phyloP scores from a whole-genome alignment of 257 asterid species.

The Solanum habrochaites region DNA sequence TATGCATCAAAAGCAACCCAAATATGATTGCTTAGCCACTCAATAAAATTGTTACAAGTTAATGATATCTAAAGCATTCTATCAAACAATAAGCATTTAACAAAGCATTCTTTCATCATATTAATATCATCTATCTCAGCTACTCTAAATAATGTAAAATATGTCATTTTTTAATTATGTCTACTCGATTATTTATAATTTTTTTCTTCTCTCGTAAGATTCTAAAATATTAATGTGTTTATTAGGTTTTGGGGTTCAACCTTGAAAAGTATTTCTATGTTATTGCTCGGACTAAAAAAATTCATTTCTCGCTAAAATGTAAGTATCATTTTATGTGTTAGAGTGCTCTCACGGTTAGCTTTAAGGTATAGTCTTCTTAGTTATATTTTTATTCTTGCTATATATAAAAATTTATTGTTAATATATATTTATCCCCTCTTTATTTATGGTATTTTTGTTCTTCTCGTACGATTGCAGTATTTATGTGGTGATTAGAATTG shows the following conservation, averaged over 20 bases:
- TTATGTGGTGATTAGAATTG: no score
- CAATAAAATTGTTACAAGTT: no score
- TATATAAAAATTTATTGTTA: neutral
- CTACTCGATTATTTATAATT: neutral
- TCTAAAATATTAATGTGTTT: neutral
- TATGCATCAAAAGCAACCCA: no score
- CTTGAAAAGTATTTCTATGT: neutral
- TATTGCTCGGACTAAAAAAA: neutral
- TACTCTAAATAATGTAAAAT: neutral
- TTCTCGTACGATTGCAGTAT: neutral
- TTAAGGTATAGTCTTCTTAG: neutral
- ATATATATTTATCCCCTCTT: neutral
- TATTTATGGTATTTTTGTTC: no score
- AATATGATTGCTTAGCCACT: neutral
- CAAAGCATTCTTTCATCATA: neutral
- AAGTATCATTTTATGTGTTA: neutral
- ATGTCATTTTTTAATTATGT: neutral
- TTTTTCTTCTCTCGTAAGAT: no score
- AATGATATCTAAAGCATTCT: no score
- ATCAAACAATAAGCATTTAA: no score
- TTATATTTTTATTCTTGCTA: no score
- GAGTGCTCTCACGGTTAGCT: no score
- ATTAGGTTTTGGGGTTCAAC: neutral
- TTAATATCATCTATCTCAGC: neutral
- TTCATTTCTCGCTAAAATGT: neutral